Conservation (phyloP, 257 asterid genomes). For the Pogostemon cablin region DNA sequence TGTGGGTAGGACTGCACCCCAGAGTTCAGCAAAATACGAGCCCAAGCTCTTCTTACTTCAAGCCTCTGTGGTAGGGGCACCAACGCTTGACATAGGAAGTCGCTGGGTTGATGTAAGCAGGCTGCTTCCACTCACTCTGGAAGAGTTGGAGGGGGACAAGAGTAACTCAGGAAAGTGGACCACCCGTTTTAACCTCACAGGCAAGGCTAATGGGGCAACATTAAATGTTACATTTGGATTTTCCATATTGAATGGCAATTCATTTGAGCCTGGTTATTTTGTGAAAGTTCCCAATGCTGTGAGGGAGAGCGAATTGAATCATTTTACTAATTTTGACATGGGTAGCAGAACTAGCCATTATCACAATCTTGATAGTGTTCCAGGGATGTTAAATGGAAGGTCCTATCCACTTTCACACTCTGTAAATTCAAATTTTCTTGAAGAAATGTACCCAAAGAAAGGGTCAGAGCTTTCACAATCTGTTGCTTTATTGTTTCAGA, state of each 20-base stretch:
- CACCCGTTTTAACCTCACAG: slow-evolving; percentile 82
- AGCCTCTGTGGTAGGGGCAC: slow-evolving; percentile 63
- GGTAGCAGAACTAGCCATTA: slow-evolving; percentile 26
- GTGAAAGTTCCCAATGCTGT: slow-evolving; percentile 51
- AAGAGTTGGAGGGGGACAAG: slow-evolving; percentile 66
- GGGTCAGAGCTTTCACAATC: slow-evolving; percentile 55
- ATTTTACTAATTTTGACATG: slow-evolving; percentile 38
- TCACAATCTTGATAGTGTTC: slow-evolving; percentile 25
- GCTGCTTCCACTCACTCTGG: slow-evolving; percentile 81
- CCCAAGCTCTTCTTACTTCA: slow-evolving; percentile 66
- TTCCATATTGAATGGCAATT: slow-evolving; percentile 51
- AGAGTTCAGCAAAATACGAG: slow-evolving; percentile 60
- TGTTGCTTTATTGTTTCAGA: slow-evolving; percentile 48
- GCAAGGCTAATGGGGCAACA: slow-evolving; percentile 76
- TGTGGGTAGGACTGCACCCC: slow-evolving; percentile 61
- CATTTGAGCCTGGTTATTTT: slow-evolving; percentile 51
- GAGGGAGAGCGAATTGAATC: slow-evolving; percentile 32
- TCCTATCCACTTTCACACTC: slow-evolving; percentile 41
- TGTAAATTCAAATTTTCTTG: slow-evolving; percentile 39
- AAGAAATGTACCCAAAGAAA: slow-evolving; percentile 39
- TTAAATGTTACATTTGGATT: slow-evolving; percentile 86
- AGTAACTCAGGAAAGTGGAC: slow-evolving; percentile 82
- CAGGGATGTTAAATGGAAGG: slow-evolving; percentile 37
- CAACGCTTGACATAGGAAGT: slow-evolving; percentile 67
- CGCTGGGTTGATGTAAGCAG: slow-evolving; percentile 85